Base-by-base conservation (phyloP, 2,329 filamentous ascomycete species). In the Metarhizium brunneum region DNA sequence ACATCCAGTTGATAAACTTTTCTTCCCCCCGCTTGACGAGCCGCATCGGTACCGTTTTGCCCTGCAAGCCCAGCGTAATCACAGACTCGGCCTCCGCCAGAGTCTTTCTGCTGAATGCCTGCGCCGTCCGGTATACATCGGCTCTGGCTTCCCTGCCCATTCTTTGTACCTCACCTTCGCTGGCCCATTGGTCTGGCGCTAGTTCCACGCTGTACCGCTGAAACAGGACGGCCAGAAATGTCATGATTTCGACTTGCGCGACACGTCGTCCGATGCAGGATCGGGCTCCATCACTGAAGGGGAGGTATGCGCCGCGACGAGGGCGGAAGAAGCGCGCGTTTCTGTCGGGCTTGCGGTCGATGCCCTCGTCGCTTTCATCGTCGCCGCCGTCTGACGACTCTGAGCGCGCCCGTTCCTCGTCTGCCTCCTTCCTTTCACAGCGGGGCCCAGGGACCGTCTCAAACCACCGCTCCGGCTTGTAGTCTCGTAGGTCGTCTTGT, bases 381-480 rank as follows among this genome's bases (percentile, higher is more conserved):
- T 71, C 69, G 13, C 13, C 45, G 49, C 74, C 67, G 16, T 70
- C 70, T 2, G 63, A 18, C 18, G 36, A 48, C 18, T 45, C 29
- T 13, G 25, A 32, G n/a, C 54, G 50, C 32, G 13, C 29, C 43
- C 32, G 11, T 29, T 5, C 20, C 5, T 5, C 16, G 11, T 25
- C 29, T 25, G 18, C 18, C 14, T 50, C 53, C 7, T n/a, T 45
- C 11, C 18, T 29, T n/a, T 35, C 35, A 54, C 53, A 13, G 54
- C 58, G 35, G 47, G 54, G 29, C 59, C 59, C 59, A 35, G 60
- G 6, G 62, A 54, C 13, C 62, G 35, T 64, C 25, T 73, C 70
- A 59, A 89, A 80, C 88, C 89, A 92, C 47, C 88, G 79, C 68
- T 89, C 85, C 0, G 88, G 87, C 50, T 83, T 74, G 68, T 85